Base-by-base conservation (phyloP, 768 basidiomycete genomes). In the Rhizopogon salebrosus region DNA sequence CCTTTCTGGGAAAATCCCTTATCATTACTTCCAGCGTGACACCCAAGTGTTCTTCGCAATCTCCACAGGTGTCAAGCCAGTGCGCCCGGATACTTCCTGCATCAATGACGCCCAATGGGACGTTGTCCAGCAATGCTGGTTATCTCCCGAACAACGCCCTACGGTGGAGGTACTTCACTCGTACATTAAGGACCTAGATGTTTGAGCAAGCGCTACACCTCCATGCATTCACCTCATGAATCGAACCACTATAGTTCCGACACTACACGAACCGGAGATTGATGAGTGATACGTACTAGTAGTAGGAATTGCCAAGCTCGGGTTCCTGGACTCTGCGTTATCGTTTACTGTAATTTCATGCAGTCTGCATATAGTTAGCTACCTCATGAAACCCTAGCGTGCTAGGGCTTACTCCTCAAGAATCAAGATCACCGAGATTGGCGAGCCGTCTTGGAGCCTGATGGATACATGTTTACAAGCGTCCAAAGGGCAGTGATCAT, bases 21-120 rank as follows among this genome's bases (percentile, higher is more conserved):
- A 68, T 26, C 34, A 66, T 24, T 35, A 66, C 38, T 24, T 61
- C 14, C 3, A 13, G 2, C 59, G 57, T 36, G 64, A 68, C 1
- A 41, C 55, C 14, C 51, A 42, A 7, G 62, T 65, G 16, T 35
- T 68, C 6, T 8, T 62, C 27, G 57, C 53, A 3, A 51, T 68
- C 20, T 45, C 55, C 7, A 38, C 29, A 36, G 55, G 53, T 13
- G 35, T 45, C 24, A 41, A 37, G n/a, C 55, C 55, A 14, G 3
- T 18, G 24, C 53, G 48, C n/a, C 53, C 55, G 13, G 34, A 40
- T 8, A 34, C 13, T 5, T 35, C 46, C 7, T 35, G 41, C 9
- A 37, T 57, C 2, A 34, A n/a, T 3, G 41, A 54, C 20, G 3
- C 22, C 8, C 31, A 49, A n/a, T 57, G 55, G 55, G 22, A 29